Base-by-base conservation (phyloP, 163 green algal species). In the Scenedesmus sp. region DNA sequence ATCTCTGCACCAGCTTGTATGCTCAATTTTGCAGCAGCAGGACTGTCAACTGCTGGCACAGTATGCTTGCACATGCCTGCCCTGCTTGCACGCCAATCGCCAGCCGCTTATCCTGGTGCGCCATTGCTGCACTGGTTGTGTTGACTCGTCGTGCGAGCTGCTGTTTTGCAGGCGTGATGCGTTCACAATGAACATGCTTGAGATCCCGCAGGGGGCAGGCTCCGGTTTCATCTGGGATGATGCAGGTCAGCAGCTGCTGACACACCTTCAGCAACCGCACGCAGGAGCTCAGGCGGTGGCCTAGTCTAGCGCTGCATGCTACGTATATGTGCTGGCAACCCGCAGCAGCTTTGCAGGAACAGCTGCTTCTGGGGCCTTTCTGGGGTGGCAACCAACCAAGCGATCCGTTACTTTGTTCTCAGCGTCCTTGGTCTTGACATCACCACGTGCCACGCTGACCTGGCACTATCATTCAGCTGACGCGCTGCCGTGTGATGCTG, bases 151-250 rank as follows among this genome's bases (percentile, higher is more conserved):
- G 30, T 76, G 65, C 65, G 10, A 76, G 40, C 65, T n/a, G 0
- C 24, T 86, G 22, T 26, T 24, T 53, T 70, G 43, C 93, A 98
- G 96, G 92, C 93, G 93, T 16, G 97, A 99, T 90, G 92, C 92
- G 6, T 99, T 98, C 93, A 99, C 98, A 3, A 92, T 97, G 84
- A 95, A 98, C 89, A 93, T 97, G 81, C 93, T 96, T 79, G 95
- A 98, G 83, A 94, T 98, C 24, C 97, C 98, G 1, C 96, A 98
- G 91, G 98, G 97, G 9, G 95, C 96, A 13, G 97, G 98, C 33
- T 97, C 94, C 12, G 97, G 97, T 26, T 96, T 99, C 92, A 91
- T 99, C 12, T 99, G 96, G 96, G 96, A 98, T 49, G 70, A 56
- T 5, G 30, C 30, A 37, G 82, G 82, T 43, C 37, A 87, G 76